These are phyloP conservation scores for Gilbertella persicaria DNA, from an alignment of 371 early-diverging fungal genomes.

Conservation along the genomic window DNA sequence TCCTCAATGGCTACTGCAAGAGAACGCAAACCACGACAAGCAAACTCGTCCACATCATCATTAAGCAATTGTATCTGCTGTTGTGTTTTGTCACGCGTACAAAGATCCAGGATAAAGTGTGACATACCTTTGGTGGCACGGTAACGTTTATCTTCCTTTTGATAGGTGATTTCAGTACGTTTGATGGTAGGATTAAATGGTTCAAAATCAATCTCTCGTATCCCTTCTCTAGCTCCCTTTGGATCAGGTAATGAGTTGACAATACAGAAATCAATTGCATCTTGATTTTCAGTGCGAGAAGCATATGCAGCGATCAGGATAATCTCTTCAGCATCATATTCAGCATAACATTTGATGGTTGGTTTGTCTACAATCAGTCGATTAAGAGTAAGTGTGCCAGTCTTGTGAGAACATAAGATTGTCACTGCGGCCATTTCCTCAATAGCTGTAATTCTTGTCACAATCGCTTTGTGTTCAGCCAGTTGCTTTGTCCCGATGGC, in stretches of 20 bases:
- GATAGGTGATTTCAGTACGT: slow-evolving; percentile 76
- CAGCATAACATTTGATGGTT: slow-evolving; percentile 55
- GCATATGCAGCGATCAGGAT: slow-evolving; percentile 62
- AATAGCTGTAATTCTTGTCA: slow-evolving; percentile 77
- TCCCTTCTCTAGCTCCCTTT: slow-evolving; percentile 51
- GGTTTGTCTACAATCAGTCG: slow-evolving; percentile 69
- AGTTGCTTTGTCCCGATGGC: slow-evolving; percentile 89
- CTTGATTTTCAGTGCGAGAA: slow-evolving; percentile 64
- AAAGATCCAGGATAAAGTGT: slow-evolving; percentile 64
- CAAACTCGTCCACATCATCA: slow-evolving; percentile 68
- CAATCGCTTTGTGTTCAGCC: slow-evolving; percentile 88
- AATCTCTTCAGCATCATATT: slow-evolving; percentile 48
- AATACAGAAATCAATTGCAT: slow-evolving; percentile 68
- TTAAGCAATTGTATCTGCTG: slow-evolving; percentile 39
- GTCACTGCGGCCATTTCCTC: slow-evolving; percentile 89
- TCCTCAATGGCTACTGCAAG: slow-evolving; percentile 68
- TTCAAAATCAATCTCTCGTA: slow-evolving; percentile 62
- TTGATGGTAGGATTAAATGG: slow-evolving; percentile 87
- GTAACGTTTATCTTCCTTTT: slow-evolving; percentile 54
- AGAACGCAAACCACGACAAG: slow-evolving; percentile 73
- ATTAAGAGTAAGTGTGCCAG: slow-evolving; percentile 91
- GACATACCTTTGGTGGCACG: slow-evolving; percentile 70
- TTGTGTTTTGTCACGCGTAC: slow-evolving; percentile 60
- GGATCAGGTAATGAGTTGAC: slow-evolving; percentile 57
- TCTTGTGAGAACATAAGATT: slow-evolving; percentile 92